Percentiles rank a stretch among this genome's conserved stretches.
Conservation (phyloP, 2,329 filamentous ascomycete genomes). For the Monosporascus sp. region DNA sequence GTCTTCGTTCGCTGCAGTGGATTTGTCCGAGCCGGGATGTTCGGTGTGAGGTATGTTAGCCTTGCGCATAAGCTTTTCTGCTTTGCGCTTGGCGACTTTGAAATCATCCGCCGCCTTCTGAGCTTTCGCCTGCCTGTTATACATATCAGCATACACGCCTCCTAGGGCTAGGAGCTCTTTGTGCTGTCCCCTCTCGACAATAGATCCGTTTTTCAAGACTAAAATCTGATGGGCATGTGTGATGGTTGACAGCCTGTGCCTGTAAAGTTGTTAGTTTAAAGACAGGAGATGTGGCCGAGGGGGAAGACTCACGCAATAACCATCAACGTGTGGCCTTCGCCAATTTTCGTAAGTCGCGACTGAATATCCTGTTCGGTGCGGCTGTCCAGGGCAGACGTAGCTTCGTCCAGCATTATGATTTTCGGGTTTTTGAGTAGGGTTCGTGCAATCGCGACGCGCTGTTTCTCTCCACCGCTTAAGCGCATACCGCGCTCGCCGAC, state of each 20-base stretch:
- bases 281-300: background rate
- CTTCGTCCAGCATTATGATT: slow-evolving; percentile 90
- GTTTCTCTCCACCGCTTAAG: slow-evolving; percentile 86
- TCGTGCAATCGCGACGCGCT: slow-evolving; percentile 86
- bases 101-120: slow-evolving; percentile 63
- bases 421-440: slow-evolving; percentile 88
- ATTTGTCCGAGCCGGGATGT: slow-evolving; percentile 20
- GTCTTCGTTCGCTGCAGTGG: slow-evolving; percentile 33
- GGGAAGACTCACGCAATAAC: slow-evolving; percentile 72
- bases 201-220: slow-evolving; percentile 69
- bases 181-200: slow-evolving; percentile 75
- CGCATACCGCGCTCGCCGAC: slow-evolving; percentile 86
- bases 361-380: slow-evolving; percentile 94
- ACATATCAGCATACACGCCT: slow-evolving; percentile 78
- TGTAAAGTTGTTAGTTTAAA: slow-evolving; percentile 25
- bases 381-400: slow-evolving; percentile 84
- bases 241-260: slow-evolving; percentile 78
- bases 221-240: slow-evolving; percentile 81
- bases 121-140: slow-evolving; percentile 80
- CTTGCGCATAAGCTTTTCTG: slow-evolving; percentile 40
- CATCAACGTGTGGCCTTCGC: slow-evolving; percentile 81
- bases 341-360: slow-evolving; percentile 73
- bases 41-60: slow-evolving; percentile 38
- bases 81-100: slow-evolving; percentile 33
- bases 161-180: slow-evolving; percentile 64